phyloP scores from a whole-genome alignment of 495 filamentous ascomycete species.

The Talaromyces trachyspermus region DNA sequence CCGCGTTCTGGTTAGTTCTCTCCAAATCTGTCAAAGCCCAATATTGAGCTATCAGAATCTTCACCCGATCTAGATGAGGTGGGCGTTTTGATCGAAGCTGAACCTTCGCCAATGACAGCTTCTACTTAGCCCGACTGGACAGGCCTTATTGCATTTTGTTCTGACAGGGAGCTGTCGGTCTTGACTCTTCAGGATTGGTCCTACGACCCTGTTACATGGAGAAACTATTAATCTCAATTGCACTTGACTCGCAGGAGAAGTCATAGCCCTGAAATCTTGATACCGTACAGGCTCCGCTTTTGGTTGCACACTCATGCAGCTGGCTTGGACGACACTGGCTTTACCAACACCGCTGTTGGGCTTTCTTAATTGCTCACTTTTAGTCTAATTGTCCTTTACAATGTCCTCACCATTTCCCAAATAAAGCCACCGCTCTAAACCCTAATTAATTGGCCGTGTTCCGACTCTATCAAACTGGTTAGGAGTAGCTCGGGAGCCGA shows the following conservation, averaged over 20 bases:
- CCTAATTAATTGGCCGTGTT: constrained; percentile 5
- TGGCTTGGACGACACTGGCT: background rate
- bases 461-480: background rate
- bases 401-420: background rate
- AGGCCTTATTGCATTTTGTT: too few relatives aligned
- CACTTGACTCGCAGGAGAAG: constrained; percentile 6
- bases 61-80: background rate
- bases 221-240: background rate
- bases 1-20: background rate
- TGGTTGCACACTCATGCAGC: constrained; percentile 5
- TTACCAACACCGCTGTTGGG: background rate
- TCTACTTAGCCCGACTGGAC: background rate
- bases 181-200: background rate
- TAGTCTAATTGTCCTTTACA: background rate
- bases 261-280: background rate
- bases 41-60: constrained; percentile 2
- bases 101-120: background rate
- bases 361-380: constrained; percentile 8
- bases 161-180: too few relatives aligned
- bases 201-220: constrained; percentile 1
- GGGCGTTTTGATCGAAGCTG: background rate
- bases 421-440: constrained; percentile 4
- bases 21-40: background rate
- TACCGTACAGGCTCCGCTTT: background rate
- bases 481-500: too few relatives aligned